These are phyloP conservation scores for Magnusiomyces fungicola DNA, from an alignment of 1,139 yeast genomes.

Conservation along the genomic window DNA sequence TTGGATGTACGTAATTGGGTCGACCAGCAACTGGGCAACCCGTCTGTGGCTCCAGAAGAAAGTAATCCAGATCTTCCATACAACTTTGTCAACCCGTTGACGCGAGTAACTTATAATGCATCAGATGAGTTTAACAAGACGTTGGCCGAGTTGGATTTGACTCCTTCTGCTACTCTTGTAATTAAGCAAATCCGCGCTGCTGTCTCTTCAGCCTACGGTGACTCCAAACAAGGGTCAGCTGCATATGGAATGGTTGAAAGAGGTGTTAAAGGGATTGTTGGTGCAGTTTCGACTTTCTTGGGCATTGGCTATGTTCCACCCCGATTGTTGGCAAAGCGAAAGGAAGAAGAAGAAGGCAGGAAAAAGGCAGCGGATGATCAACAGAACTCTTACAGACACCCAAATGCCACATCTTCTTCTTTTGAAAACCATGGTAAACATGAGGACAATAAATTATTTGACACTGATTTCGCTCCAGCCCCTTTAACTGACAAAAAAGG, in stretches of 20 bases:
- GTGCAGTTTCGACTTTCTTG: constrained; percentile 26
- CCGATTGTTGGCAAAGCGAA: constrained; percentile 1
- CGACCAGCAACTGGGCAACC: constrained; percentile 29
- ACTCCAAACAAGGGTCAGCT: constrained; percentile 1
- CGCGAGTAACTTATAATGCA: constrained; percentile 40
- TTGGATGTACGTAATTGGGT: constrained; percentile 57
- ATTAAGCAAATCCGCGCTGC: constrained; percentile 43
- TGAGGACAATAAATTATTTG: too few species aligned
- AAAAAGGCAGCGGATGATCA: neutral
- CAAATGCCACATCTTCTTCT: too few species aligned
- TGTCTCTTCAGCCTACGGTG: constrained; percentile 26
- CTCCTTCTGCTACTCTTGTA: constrained; percentile 61
- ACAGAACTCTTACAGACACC: neutral
- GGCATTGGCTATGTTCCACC: constrained; percentile 27
- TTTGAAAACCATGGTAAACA: too few species aligned
- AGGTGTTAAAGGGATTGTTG: constrained; percentile 20
- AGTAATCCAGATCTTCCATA: constrained; percentile 33
- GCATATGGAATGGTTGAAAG: constrained; percentile 18
- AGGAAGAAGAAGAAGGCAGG: neutral
- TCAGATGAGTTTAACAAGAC: constrained; percentile 42
- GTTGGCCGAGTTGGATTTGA: constrained; percentile 43
- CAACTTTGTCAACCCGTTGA: constrained; percentile 41
- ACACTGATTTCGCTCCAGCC: too few species aligned
- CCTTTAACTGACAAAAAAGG: too few species aligned
- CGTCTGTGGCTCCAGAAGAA: neutral